Evolutionary conservation across 768 basidiomycete genomes (phyloP).

Genomic region (Mycena vulgaris): DNA sequence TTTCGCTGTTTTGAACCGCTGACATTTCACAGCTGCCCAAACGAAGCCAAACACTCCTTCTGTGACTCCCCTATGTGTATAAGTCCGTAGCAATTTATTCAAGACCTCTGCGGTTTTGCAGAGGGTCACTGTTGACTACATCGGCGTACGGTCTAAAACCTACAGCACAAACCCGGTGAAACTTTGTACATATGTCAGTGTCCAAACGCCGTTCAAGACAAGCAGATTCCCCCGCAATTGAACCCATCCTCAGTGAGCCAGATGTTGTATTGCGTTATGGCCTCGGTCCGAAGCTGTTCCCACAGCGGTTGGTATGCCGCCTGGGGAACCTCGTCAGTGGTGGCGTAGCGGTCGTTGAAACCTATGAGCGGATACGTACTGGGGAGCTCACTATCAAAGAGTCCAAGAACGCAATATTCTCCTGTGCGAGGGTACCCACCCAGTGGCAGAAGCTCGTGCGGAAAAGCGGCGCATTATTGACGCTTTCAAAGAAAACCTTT

Average conservation of each 20-base stretch:
- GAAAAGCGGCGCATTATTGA: slow-evolving; percentile 15
- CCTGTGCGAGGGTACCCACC: slow-evolving; percentile 9
- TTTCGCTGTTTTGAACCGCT: too few relatives aligned
- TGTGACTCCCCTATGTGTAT: too few relatives aligned
- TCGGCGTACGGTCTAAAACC: too few relatives aligned
- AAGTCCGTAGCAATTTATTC: too few relatives aligned
- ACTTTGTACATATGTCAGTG: slow-evolving; percentile 19
- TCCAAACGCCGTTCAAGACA: slow-evolving; percentile 11
- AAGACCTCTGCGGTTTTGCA: too few relatives aligned
- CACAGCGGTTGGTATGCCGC: slow-evolving; percentile 6
- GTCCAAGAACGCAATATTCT: slow-evolving; percentile 7
- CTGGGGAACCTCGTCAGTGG: slow-evolving; percentile 7
- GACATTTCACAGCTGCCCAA: too few relatives aligned
- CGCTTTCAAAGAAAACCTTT: slow-evolving; percentile 19
- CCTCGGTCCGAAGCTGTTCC: slow-evolving; percentile 9
- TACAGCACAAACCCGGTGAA: slow-evolving; percentile 13
- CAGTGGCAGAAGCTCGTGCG: slow-evolving; percentile 21
- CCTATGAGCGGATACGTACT: not conserved
- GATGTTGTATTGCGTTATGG: slow-evolving; percentile 9
- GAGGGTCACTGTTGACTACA: too few relatives aligned
- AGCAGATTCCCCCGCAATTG: slow-evolving; percentile 17
- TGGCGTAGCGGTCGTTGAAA: not conserved
- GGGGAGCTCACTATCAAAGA: not conserved
- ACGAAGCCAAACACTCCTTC: too few relatives aligned
- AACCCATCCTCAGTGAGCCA: slow-evolving; percentile 25